Percentiles rank a stretch among this genome's conserved stretches.
phyloP scores from a whole-genome alignment of 2,329 filamentous ascomycete genomes.

The Pseudogymnoascus sp. region DNA sequence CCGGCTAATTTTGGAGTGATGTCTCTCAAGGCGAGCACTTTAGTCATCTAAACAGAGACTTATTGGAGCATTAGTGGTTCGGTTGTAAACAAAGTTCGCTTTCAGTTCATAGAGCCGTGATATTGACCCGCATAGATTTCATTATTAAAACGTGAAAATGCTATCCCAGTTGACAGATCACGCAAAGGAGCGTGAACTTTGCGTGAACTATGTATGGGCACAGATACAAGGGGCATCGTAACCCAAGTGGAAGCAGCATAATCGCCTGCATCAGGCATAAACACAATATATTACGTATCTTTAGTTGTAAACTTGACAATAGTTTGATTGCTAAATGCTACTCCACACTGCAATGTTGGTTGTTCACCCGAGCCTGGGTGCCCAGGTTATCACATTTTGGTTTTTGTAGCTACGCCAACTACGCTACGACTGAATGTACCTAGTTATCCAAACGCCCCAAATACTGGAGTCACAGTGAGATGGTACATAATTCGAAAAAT shows the following conservation, averaged over 20 bases:
- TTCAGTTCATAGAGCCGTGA: neutral
- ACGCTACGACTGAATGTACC: neutral
- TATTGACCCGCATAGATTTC: neutral
- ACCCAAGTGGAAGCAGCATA: neutral
- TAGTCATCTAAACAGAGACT: neutral
- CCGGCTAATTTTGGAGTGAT: neutral
- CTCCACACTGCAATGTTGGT: neutral
- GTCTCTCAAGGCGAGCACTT: neutral
- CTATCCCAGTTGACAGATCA: too few relatives aligned
- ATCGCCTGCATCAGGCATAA: neutral
- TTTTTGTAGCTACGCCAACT: neutral
- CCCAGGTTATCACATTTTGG: neutral
- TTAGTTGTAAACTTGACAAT: neutral
- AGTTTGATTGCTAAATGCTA: neutral
- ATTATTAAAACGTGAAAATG: neutral
- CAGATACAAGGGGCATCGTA: neutral
- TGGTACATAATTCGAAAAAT: neutral
- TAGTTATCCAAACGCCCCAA: neutral
- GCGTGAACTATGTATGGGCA: neutral
- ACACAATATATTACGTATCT: neutral
- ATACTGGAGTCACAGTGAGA: neutral
- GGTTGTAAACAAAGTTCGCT: neutral
- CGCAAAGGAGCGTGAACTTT: too few relatives aligned
- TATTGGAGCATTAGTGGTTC: neutral
- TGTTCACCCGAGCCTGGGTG: neutral